Evolutionary conservation across 148 eudicot species (phyloP), one percentile per base, ranked within the genome.

Genomic region (Selenicereus undatus): DNA sequence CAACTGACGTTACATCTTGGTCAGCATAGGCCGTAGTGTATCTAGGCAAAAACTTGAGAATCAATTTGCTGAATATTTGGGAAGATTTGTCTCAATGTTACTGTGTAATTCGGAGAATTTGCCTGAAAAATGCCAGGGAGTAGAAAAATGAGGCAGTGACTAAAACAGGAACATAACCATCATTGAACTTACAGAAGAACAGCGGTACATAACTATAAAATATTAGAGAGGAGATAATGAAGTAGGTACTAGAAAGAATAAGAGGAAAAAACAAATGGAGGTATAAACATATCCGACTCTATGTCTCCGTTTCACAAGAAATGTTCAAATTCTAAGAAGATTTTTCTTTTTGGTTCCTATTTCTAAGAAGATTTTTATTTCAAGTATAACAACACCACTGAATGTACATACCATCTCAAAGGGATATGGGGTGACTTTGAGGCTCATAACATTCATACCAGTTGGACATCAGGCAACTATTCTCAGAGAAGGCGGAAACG

Each of bases 31-130:
- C n/a, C n/a, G n/a, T 64, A 32, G 14, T 21, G 39, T 74, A 27
- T 2, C 86, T 88, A 91, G 6, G 88, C 86, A 87, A 92, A 93
- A 16, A 95, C 52, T 82, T 88, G 84, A 30, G 99, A 89, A 84
- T 95, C 99, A 74, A 95, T 87, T 81, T 95, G 99, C 88, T 93
- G 75, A 75, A 95, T 87, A 64, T 92, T 88, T 75, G 93, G 91
- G 90, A 95, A 95, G 78, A 89, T 84, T 83, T 93, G 82, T 81
- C 87, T 90, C 89, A 95, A 32, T 60, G 87, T 90, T 76, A 83
- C 75, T 5, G 80, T 70, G 78, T 95, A 95, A 77, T 76, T 83
- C 35, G 92, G 87, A 70, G 92, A 84, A 24, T 71, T 90, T n/a
- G 90, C 97, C 99, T 95, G 93, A 71, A 85, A 88, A 16, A 3